Conservation (phyloP, 1,284 basidiomycete genomes). For the Caloboletus inedulis region DNA sequence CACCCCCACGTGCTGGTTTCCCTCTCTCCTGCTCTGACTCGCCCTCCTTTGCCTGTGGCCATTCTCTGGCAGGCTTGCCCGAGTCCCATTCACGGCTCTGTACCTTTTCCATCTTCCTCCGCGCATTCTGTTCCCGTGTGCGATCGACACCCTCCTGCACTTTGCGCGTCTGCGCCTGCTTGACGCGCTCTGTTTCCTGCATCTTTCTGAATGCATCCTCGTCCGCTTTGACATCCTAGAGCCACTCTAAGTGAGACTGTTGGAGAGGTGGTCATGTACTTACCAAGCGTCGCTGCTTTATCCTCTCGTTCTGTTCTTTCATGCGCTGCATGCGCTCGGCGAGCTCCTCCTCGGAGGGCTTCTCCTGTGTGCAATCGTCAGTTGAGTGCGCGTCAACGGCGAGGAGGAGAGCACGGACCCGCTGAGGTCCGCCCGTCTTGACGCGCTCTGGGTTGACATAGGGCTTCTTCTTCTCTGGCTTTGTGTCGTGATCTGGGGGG, state of each 20-base stretch:
- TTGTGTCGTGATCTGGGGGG: constrained; percentile 16
- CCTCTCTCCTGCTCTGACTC: constrained; percentile 9
- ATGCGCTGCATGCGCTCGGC: constrained; percentile 71
- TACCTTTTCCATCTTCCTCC: constrained; percentile 73
- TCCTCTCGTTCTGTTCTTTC: constrained; percentile 75
- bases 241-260: constrained; percentile 7
- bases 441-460: constrained; percentile 77
- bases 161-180: constrained; percentile 53
- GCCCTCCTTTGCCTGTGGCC: constrained; percentile 34
- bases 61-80: constrained; percentile 54
- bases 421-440: constrained; percentile 71
- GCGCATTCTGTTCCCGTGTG: constrained; percentile 71
- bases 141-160: constrained; percentile 65
- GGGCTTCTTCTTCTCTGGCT: constrained; percentile 48
- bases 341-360: constrained; percentile 69
- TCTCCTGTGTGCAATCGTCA: constrained; percentile 50
- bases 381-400: background rate
- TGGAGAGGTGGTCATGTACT: constrained; percentile 13
- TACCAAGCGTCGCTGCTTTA: constrained; percentile 71
- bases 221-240: constrained; percentile 71
- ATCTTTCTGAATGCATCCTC: constrained; percentile 71
- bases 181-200: constrained; percentile 57
- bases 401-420: constrained; percentile 42
- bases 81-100: constrained; percentile 80
- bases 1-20: constrained; percentile 31